These are phyloP conservation scores for Alternaria sp. DNA, from an alignment of 2,329 filamentous ascomycete species.

Conservation along the genomic window DNA sequence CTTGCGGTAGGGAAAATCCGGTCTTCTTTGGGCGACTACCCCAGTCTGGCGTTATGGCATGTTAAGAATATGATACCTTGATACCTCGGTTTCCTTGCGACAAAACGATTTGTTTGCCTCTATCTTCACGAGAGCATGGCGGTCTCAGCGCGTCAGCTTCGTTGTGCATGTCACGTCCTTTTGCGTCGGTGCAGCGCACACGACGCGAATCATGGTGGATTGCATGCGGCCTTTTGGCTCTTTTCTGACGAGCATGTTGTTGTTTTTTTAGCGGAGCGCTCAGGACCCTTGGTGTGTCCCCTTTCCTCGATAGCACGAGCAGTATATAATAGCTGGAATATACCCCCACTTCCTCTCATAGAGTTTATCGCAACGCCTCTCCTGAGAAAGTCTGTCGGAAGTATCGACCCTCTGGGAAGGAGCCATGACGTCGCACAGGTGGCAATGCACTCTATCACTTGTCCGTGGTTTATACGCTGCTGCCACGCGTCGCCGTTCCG, in stretches of 20 bases:
- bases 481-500: conserved; percentile 29
- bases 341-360: conserved; percentile 17
- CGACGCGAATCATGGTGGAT: not conserved
- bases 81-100: conserved; percentile 17
- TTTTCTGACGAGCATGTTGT: conserved; percentile 9
- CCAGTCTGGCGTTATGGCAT: conserved; percentile 19
- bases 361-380: not conserved
- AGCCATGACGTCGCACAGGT: not conserved
- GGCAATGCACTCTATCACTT: not conserved
- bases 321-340: conserved; percentile 33
- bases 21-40: conserved; percentile 12
- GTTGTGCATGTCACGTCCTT: not conserved
- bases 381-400: not conserved
- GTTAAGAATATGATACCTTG: conserved; percentile 22
- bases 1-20: conserved; percentile 12
- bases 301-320: conserved; percentile 12
- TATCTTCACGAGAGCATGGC: not conserved
- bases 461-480: conserved; percentile 13
- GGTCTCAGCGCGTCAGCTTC: not conserved
- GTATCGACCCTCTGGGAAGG: not conserved
- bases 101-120: conserved; percentile 4
- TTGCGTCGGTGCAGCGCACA: conserved; percentile 1
- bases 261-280: conserved; percentile 20
- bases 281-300: conserved; percentile 5
- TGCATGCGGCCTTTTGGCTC: conserved; percentile 7